Conservation (phyloP, 2,329 filamentous ascomycete species). For the Penicillium sp. region DNA sequence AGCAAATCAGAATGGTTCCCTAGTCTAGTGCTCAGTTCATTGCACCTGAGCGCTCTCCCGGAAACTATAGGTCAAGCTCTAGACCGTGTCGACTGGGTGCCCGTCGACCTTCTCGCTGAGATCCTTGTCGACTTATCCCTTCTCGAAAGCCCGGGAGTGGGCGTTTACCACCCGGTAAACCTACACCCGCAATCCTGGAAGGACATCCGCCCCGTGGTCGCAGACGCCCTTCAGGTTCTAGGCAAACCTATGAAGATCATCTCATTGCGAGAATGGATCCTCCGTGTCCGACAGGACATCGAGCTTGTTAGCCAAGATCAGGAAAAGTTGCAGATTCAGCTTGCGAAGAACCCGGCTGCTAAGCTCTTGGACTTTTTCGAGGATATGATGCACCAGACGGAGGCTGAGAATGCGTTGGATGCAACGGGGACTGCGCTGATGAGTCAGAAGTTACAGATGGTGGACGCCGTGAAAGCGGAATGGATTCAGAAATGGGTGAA, state of each 20-base stretch:
- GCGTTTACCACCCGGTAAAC: conserved; percentile 22
- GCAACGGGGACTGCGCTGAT: background rate
- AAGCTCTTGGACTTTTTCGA: conserved; percentile 5
- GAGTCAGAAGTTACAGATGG: background rate
- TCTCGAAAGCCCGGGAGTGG: background rate
- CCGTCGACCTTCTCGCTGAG: conserved; percentile 39
- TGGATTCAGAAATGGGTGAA: conserved; percentile 5
- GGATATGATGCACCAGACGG: background rate
- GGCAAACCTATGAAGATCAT: background rate
- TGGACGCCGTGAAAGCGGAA: background rate
- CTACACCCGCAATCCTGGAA: conserved; percentile 15
- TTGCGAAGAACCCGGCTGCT: conserved; percentile 1
- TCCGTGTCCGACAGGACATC: background rate
- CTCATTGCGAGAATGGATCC: background rate
- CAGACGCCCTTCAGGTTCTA: background rate
- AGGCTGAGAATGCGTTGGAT: background rate
- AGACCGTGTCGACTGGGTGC: conserved; percentile 49
- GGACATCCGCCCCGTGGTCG: conserved; percentile 4
- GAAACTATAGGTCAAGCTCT: conserved; percentile 42
- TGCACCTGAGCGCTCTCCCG: conserved; percentile 51
- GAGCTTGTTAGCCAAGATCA: background rate
- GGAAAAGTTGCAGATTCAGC: background rate
- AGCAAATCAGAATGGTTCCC: conserved; percentile 51
- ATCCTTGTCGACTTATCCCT: conserved; percentile 25
- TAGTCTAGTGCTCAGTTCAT: conserved; percentile 52